Base-by-base conservation (phyloP, 2,329 filamentous ascomycete species). In the Aspergillus ibericus region DNA sequence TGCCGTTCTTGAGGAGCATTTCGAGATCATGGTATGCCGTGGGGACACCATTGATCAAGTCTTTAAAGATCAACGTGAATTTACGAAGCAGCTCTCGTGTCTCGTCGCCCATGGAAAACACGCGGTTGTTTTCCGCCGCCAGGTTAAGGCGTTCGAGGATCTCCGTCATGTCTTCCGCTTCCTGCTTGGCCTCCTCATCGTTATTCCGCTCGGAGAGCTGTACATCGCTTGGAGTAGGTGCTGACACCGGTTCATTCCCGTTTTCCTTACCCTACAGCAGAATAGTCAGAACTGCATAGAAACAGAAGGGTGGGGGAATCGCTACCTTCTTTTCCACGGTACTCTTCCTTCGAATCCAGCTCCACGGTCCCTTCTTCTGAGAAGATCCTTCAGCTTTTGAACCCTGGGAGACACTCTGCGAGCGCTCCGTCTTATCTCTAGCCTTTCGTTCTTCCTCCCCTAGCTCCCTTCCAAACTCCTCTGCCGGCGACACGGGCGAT, bases 21-120 rank as follows among this genome's bases (percentile, higher is more conserved):
- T 88, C 86, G n/a, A 99, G 87, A 72, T 99, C 95, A 70, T 89
- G 84, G 75, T 96, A 96, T 2, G 95, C 95, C 0, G 93, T 97
- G 3, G 95, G 95, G 1, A 92, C 95, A 61, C 95, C 95, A 72
- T 92, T 93, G 68, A 95, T 85, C 15, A 97, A 84, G 72, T 99
- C 95, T 72, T 93, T 95, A 70, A 99, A 89, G 34, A 97, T 88
- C 56, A 92, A 82, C 1, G 92, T 96, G 81, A 99, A 99, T 62
- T 88, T 86, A 55, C 87, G 85, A 53, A 96, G 85, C 29, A 96
- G 83, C 63, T 91, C 88, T 61, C 92, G 87, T 0, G 91, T 93
- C 67, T 96, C 92, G 59, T 86, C 84, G n/a, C 90, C 91, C 58
- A 96, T 84, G 12, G 88, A 88, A 74, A 97, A 91, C 60, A 91